These are phyloP conservation scores for Gnomoniopsis sp. DNA, from an alignment of 2,329 filamentous ascomycete species.

Conservation along the genomic window DNA sequence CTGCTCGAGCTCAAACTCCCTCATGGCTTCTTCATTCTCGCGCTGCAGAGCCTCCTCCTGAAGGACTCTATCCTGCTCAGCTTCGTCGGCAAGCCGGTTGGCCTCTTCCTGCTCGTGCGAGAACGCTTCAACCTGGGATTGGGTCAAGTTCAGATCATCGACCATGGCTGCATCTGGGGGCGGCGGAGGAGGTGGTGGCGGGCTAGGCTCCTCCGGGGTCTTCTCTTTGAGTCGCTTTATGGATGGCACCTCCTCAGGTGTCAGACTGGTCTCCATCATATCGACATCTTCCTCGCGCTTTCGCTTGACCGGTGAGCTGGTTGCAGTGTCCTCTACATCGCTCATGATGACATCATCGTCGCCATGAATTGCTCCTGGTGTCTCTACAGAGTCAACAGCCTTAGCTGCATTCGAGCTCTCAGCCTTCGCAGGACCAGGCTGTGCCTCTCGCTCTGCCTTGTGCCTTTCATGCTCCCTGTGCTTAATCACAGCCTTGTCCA, in stretches of 20 bases:
- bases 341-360: constrained; percentile 37
- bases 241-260: constrained; percentile 54
- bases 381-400: constrained; percentile 22
- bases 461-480: constrained; percentile 65
- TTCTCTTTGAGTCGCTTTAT: constrained; percentile 51
- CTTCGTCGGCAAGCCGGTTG: constrained; percentile 48
- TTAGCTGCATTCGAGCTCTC: constrained; percentile 9
- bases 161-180: constrained; percentile 35
- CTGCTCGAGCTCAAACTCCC: constrained; percentile 31
- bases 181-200: constrained; percentile 40
- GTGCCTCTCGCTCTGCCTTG: constrained; percentile 43
- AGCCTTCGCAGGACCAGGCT: constrained; percentile 24
- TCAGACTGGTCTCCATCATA: constrained; percentile 36
- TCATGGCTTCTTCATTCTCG: constrained; percentile 37
- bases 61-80: constrained; percentile 28
- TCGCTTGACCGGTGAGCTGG: constrained; percentile 56
- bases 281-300: constrained; percentile 55
- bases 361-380: constrained; percentile 22
- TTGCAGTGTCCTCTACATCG: constrained; percentile 44
- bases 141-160: constrained; percentile 42
- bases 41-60: constrained; percentile 34
- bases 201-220: constrained; percentile 34
- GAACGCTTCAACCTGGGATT: constrained; percentile 48
- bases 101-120: constrained; percentile 54
- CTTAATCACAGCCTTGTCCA: constrained; percentile 81